phyloP scores from a whole-genome alignment of 179 eudicot genomes.

The Amaranthus tricolor region DNA sequence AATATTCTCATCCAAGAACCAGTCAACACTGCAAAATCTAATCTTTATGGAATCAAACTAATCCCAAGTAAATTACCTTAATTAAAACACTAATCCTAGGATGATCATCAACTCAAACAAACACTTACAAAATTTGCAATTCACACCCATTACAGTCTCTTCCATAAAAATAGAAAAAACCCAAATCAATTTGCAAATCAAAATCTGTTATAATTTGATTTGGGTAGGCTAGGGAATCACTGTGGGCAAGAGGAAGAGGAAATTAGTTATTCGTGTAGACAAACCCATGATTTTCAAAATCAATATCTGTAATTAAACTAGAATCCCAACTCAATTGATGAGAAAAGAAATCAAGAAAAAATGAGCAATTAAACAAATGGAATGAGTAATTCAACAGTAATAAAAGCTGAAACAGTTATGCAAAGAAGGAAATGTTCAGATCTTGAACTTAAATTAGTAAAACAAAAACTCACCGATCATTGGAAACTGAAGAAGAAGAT shows the following conservation, averaged over 20 bases:
- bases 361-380: not conserved
- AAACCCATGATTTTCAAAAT: no score
- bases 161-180: not conserved
- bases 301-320: no score
- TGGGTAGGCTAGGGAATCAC: no score
- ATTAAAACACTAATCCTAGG: not conserved
- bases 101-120: not conserved
- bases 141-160: not conserved
- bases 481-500: conserved; percentile 43
- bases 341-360: not conserved
- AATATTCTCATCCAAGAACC: not conserved
- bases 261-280: no score
- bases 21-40: not conserved
- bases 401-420: no score
- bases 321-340: not conserved
- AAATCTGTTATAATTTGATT: no score
- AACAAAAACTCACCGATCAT: conserved; percentile 54
- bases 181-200: not conserved
- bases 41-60: not conserved
- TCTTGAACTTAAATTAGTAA: conserved; percentile 28
- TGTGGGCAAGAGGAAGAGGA: no score
- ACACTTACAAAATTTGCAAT: not conserved
- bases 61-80: no score
- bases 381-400: not conserved
- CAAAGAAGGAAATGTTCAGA: conserved; percentile 6